Base-by-base conservation (phyloP, 345 rosid species). In the Psidium friedrichsthalianum region DNA sequence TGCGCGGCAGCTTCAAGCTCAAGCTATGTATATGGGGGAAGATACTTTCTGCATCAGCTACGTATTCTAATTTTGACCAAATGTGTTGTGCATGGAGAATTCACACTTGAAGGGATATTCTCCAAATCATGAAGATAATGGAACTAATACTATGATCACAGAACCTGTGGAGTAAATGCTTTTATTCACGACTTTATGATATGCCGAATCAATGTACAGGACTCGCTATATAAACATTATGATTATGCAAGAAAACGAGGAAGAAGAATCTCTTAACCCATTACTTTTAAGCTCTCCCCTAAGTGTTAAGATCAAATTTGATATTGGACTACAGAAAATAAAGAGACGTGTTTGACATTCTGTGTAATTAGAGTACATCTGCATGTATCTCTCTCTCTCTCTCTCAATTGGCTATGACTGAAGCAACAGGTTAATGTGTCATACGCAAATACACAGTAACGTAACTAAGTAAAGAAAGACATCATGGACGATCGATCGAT, bases 331-430 rank as follows among this genome's bases (percentile, higher is more conserved):
- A 36, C 36, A 69, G 78, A 8, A 36, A 32, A 36, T 36, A 36
- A 18, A 69, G 47, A 36, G 40, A 51, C 21, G 27, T 88, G 54
- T 81, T 90, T 86, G 88, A 86, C 84, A 52, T 88, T 87, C 86
- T 90, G 88, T 57, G 86, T 87, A 36, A 52, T 86, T n/a, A 58
- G 84, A 55, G 84, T 82, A 59, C 11, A 74, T 86, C 86, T 83
- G 85, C 87, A 55, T 16, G 80, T 13, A 8, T 20, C 76, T 64
- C 74, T 13, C 69, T 57, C 32, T 56, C 49, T 56, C 49, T 84
- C 56, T 47, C 44, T 1, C 54, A 15, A 21, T 69, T 69, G 54
- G 40, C 69, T 29, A 15, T 51, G 53, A 59, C 80, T 55, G 54
- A 61, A 84, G 86, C 20, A 52, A 85, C 42, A 12, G 56, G 86